These are phyloP conservation scores for Graphiopsis chlorocephala DNA, from an alignment of 2,329 filamentous ascomycete genomes.

Conservation along the genomic window DNA sequence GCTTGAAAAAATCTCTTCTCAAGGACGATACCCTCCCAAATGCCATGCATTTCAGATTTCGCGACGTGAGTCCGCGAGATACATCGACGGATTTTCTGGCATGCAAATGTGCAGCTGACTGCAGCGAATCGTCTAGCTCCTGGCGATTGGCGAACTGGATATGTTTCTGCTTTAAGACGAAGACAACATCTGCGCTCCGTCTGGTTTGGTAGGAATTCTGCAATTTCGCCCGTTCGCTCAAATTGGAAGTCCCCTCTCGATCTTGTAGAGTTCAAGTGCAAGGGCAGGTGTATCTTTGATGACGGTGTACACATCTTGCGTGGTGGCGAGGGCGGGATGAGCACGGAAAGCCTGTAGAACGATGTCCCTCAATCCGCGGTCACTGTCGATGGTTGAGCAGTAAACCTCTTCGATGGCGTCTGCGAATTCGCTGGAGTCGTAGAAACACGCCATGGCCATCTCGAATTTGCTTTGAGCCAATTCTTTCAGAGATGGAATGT, in stretches of 20 bases:
- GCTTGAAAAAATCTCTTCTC: background rate
- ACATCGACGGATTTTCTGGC: background rate
- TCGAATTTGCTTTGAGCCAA: conserved; percentile 48
- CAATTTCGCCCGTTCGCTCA: background rate
- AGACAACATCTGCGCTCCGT: background rate
- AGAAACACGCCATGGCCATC: conserved; percentile 43
- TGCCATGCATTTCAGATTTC: background rate
- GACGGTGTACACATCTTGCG: conserved; percentile 44
- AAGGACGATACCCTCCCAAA: background rate
- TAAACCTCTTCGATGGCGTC: conserved; percentile 50
- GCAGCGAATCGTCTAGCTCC: background rate
- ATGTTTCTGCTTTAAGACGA: background rate
- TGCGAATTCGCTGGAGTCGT: conserved; percentile 45
- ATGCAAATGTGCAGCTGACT: background rate
- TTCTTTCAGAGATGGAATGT: conserved; percentile 46
- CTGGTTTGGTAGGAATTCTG: background rate
- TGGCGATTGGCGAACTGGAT: background rate
- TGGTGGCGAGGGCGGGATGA: conserved; percentile 45
- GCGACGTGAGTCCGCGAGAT: background rate
- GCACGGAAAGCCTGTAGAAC: conserved; percentile 48
- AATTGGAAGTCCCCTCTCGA: conserved; percentile 45
- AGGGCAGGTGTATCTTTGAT: conserved; percentile 47
- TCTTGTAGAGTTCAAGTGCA: conserved; percentile 48
- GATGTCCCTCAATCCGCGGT: conserved; percentile 48
- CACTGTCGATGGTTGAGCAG: conserved; percentile 48